Base-by-base conservation (phyloP, 1,284 basidiomycete genomes). In the Tranzscheliella williamsii region DNA sequence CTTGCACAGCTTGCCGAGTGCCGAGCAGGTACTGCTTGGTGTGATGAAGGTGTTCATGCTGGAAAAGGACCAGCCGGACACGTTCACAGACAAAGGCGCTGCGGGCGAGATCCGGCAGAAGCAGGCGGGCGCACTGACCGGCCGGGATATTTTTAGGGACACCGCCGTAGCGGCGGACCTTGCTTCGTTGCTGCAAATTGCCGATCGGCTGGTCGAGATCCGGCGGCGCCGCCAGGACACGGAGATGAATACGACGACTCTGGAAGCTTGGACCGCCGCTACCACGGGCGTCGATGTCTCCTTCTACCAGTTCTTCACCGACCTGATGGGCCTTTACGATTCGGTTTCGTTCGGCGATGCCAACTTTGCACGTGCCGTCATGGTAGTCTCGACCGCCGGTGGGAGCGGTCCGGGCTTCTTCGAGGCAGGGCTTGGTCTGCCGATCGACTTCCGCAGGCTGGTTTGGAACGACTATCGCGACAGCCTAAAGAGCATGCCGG, bases 41-140 rank as follows among this genome's bases (percentile, higher is more conserved):
- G 86, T 90, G 62, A 91, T 94, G 88, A 91, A 90, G 69, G 86
- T 96, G 12, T 93, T 91, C 79, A 92, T 95, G 90, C 84, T 97
- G 16, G 93, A 75, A 24, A 45, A 63, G 17, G 62, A 66, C 16
- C 54, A 65, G 27, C 41, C 56, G 3, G 50, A 57, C 32, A 48
- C 45, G 3, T 64, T 58, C 24, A 50, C 50, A 0, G 50, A 46
- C 30, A 52, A 35, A 18, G 46, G 5, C 21, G n/a, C 23, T 6
- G 20, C 48, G 12, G 56, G 62, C 0, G 23, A 17, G 15, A 22
- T 30, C 15, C 58, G 46, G 32, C 48, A 52, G 23, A 47, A 44
- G 32, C 47, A 46, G 15, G 44, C 57, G 2, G 69, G 73, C 3
- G 38, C 38, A 0, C 42, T 67, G 20, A 73, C 73, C 0, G 79